These are phyloP conservation scores for Sclerotinia nivalis DNA, from an alignment of 2,329 filamentous ascomycete species.

Conservation along the genomic window DNA sequence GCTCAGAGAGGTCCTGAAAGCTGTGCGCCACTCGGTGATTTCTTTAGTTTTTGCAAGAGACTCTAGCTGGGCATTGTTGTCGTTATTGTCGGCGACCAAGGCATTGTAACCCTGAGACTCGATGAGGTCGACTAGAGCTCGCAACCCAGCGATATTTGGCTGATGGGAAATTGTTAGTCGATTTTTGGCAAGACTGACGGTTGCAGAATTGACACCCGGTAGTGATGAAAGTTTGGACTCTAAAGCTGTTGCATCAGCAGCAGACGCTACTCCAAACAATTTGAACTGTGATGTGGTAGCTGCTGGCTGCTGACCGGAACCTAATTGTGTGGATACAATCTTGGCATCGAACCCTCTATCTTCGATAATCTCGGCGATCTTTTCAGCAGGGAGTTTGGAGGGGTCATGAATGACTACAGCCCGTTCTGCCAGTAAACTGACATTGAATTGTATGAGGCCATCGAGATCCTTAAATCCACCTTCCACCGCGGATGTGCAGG, in stretches of 20 bases:
- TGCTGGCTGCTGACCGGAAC: slow-evolving; percentile 53
- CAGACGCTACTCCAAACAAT: slow-evolving; percentile 76
- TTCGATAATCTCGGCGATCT: slow-evolving; percentile 81
- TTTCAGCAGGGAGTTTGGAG: slow-evolving; percentile 65
- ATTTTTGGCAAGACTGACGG: slow-evolving; percentile 71
- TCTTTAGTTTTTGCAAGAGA: slow-evolving; percentile 95
- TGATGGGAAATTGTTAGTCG: slow-evolving; percentile 74
- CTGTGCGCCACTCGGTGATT: slow-evolving; percentile 86
- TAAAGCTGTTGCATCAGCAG: slow-evolving; percentile 68
- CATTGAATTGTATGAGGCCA: slow-evolving; percentile 86
- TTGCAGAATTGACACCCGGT: slow-evolving; percentile 72
- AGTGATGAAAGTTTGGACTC: slow-evolving; percentile 66
- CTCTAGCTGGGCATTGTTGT: slow-evolving; percentile 95
- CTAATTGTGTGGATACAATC: slow-evolving; percentile 73
- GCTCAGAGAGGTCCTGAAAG: slow-evolving; percentile 72
- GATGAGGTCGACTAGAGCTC: slow-evolving; percentile 77
- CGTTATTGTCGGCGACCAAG: slow-evolving; percentile 83
- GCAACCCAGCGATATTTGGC: slow-evolving; percentile 71
- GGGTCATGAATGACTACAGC: slow-evolving; percentile 85
- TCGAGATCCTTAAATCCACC: slow-evolving; percentile 74
- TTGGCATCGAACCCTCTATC: slow-evolving; percentile 86
- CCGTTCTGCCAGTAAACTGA: slow-evolving; percentile 89
- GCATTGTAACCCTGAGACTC: slow-evolving; percentile 87
- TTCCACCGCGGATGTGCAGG: slow-evolving; percentile 91
- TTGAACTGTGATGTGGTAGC: slow-evolving; percentile 73